These are phyloP conservation scores for Podospora comata DNA, from an alignment of 495 filamentous ascomycete genomes.

Conservation along the genomic window DNA sequence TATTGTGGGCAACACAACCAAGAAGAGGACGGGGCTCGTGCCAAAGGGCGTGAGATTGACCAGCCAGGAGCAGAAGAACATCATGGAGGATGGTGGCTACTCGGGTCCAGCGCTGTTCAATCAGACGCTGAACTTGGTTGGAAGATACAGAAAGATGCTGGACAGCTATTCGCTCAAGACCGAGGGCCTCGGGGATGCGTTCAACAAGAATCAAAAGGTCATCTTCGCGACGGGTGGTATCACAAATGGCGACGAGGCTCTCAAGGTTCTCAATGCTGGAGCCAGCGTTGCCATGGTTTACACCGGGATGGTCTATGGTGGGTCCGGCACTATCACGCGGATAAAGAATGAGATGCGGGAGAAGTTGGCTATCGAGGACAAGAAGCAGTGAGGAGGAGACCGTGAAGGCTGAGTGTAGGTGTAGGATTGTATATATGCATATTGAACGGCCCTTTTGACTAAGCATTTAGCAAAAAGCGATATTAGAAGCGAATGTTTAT, in stretches of 20 bases:
- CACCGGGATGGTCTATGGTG: constrained; percentile 76
- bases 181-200: constrained; percentile 20
- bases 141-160: constrained; percentile 70
- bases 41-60: constrained; percentile 62
- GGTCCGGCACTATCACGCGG: constrained; percentile 76
- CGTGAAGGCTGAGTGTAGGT: background rate
- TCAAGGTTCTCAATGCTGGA: constrained; percentile 74
- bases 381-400: constrained; percentile 3
- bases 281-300: constrained; percentile 86
- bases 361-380: constrained; percentile 23
- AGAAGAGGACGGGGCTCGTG: constrained; percentile 65
- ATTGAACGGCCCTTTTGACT: background rate
- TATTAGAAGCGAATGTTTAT: background rate
- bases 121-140: constrained; percentile 69
- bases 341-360: constrained; percentile 84
- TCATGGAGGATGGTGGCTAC: constrained; percentile 81
- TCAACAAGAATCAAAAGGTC: constrained; percentile 57
- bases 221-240: constrained; percentile 94
- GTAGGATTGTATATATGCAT: constrained; percentile 3
- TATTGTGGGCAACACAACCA: constrained; percentile 98
- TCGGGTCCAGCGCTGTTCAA: constrained; percentile 87
- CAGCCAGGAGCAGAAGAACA: constrained; percentile 58
- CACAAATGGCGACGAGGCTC: constrained; percentile 75
- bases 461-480: background rate
- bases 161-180: constrained; percentile 49